phyloP scores from a whole-genome alignment of 2,329 filamentous ascomycete species.

The Cryphonectria carpinicola region DNA sequence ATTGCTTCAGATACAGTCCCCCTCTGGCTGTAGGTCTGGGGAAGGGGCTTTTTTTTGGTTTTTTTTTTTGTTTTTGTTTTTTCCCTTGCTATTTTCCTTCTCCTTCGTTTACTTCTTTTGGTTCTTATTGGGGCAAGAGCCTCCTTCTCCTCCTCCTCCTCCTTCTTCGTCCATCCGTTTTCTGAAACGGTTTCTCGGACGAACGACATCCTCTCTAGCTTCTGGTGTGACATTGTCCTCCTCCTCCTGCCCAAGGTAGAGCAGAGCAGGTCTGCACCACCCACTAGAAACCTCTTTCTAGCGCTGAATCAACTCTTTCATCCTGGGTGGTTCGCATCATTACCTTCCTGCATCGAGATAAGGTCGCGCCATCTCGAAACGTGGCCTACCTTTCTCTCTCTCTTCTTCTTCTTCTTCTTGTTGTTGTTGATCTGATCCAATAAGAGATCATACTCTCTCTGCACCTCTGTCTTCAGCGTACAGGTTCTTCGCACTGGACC shows the following conservation, averaged over 20 bases:
- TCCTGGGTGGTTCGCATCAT: conserved; percentile 4
- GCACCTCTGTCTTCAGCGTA: neutral
- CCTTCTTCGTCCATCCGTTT: neutral
- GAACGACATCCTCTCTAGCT: neutral
- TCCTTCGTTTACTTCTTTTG: neutral
- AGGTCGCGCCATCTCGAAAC: neutral
- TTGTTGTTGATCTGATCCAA: neutral
- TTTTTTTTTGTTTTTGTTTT: neutral
- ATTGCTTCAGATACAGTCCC: conserved; percentile 5
- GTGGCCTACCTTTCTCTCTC: neutral
- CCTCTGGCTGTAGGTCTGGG: neutral
- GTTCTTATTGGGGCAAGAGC: neutral
- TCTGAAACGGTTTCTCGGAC: too few species aligned
- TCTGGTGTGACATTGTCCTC: neutral
- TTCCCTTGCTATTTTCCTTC: neutral
- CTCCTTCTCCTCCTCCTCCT: neutral
- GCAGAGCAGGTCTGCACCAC: neutral
- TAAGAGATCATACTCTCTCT: neutral
- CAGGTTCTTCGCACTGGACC: neutral
- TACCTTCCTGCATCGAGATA: too few species aligned
- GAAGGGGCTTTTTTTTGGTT: neutral
- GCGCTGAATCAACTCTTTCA: neutral
- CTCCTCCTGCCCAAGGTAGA: neutral
- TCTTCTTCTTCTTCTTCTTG: neutral
- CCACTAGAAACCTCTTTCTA: neutral